Percentiles rank a stretch among this genome's conserved stretches.
Evolutionary conservation across 2,329 filamentous ascomycete species (phyloP).

Genomic region (Botrytis deweyae): DNA sequence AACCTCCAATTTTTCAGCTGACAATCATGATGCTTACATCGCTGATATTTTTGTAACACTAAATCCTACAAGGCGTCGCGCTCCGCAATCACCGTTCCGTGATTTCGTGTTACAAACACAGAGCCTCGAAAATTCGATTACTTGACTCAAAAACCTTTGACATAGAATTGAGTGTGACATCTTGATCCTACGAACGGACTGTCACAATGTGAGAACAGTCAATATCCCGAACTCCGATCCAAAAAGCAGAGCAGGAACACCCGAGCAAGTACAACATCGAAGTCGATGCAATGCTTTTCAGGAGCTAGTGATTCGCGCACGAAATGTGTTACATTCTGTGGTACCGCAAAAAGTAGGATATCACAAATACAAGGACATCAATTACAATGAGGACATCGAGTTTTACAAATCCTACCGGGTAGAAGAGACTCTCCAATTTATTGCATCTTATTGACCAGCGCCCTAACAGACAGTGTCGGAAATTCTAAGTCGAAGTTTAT

Average conservation of each 20-base stretch:
- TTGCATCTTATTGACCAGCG: slow-evolving; percentile 23
- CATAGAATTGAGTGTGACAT: background rate
- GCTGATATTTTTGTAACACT: background rate
- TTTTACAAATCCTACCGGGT: slow-evolving; percentile 22
- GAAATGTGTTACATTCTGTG: background rate
- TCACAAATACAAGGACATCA: slow-evolving; percentile 12
- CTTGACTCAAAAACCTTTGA: background rate
- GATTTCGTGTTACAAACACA: background rate
- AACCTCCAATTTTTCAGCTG: background rate
- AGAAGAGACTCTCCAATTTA: background rate
- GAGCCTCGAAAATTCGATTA: slow-evolving; percentile 6
- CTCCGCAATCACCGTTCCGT: background rate
- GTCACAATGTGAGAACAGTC: background rate
- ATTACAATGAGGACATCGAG: slow-evolving; percentile 24
- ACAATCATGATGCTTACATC: background rate
- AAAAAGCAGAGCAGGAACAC: background rate
- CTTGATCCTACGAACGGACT: background rate
- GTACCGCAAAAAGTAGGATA: background rate
- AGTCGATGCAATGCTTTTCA: background rate
- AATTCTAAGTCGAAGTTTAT: background rate
- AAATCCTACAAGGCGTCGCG: background rate
- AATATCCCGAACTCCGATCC: slow-evolving; percentile 1
- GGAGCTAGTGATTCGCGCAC: background rate
- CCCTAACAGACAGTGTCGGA: background rate
- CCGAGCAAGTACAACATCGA: background rate